phyloP scores from a whole-genome alignment of 148 eudicot genomes.

The Diospyros lotus region DNA sequence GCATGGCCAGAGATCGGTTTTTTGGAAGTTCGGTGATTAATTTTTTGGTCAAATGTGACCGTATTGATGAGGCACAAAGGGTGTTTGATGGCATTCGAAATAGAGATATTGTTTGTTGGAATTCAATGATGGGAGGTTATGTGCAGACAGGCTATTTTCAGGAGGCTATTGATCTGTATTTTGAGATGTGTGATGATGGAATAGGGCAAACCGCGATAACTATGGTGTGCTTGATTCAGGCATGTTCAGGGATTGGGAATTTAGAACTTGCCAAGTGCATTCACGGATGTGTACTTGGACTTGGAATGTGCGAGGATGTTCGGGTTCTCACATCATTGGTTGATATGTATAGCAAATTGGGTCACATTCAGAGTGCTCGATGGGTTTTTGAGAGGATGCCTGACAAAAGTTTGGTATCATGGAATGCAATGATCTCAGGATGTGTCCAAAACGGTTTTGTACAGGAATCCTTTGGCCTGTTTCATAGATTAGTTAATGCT shows the following conservation, averaged over 20 bases:
- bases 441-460: neutral
- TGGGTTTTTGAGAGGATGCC: slow-evolving; percentile 7
- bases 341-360: slow-evolving; percentile 6
- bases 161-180: slow-evolving; percentile 1
- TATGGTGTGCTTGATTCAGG: neutral
- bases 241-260: slow-evolving; percentile 2
- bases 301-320: neutral
- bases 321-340: slow-evolving; percentile 6
- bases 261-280: neutral
- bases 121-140: slow-evolving; percentile 4
- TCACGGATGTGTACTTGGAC: slow-evolving; percentile 5
- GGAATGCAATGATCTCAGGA: slow-evolving; percentile 10
- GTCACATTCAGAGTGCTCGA: neutral
- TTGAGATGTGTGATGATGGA: neutral
- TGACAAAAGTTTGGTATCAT: neutral
- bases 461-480: neutral
- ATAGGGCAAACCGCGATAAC: neutral
- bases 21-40: slow-evolving; percentile 8
- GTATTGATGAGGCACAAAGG: neutral
- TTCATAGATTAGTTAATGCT: slow-evolving; percentile 2
- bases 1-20: neutral
- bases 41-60: neutral
- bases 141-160: neutral
- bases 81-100: neutral
- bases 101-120: neutral